These are phyloP conservation scores for Auriscalpium orientale DNA, from an alignment of 768 basidiomycete genomes.

Conservation along the genomic window DNA sequence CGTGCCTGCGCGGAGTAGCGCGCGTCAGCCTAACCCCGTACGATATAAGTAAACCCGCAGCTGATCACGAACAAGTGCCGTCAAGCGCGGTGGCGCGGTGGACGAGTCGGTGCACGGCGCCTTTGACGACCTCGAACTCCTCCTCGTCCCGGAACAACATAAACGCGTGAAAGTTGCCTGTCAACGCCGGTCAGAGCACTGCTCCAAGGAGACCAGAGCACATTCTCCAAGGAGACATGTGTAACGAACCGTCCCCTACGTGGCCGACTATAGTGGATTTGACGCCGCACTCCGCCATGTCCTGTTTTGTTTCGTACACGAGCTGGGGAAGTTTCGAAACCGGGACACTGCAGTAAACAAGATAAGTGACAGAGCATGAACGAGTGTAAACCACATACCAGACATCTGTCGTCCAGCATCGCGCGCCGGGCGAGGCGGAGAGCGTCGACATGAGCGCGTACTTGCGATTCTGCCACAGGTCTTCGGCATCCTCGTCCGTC, in stretches of 20 bases:
- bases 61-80: slow-evolving; percentile 55
- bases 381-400: no score
- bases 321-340: slow-evolving; percentile 27
- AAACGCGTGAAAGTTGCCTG: slow-evolving; percentile 45
- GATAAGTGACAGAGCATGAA: neutral
- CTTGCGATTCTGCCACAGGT: slow-evolving; percentile 82
- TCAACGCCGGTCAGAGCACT: neutral
- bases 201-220: no score
- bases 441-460: slow-evolving; percentile 71
- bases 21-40: neutral
- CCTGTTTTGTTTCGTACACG: slow-evolving; percentile 38
- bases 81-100: slow-evolving; percentile 66
- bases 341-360: slow-evolving; percentile 30
- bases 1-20: slow-evolving; percentile 49
- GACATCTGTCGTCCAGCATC: slow-evolving; percentile 85
- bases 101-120: slow-evolving; percentile 64
- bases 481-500: slow-evolving; percentile 66
- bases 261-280: slow-evolving; percentile 37
- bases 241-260: slow-evolving; percentile 32
- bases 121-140: slow-evolving; percentile 46
- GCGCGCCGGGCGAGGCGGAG: slow-evolving; percentile 51
- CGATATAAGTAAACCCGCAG: neutral
- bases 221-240: no score
- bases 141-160: slow-evolving; percentile 51
- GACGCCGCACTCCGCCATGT: slow-evolving; percentile 35